Conservation (phyloP, 2,329 filamentous ascomycete species). For the Ophiostoma sp. region DNA sequence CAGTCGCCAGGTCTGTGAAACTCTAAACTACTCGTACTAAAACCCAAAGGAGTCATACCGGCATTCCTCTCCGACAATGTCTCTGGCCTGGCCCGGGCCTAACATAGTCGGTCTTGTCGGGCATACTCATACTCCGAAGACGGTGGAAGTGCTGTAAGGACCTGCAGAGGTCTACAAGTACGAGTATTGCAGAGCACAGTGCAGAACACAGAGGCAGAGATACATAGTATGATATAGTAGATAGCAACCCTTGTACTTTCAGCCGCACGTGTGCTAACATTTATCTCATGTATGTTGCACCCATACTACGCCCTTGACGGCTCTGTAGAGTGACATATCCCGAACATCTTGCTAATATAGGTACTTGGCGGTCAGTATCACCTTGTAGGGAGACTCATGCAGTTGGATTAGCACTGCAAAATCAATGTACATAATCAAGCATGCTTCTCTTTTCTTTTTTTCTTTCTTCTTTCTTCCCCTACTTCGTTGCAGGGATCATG, state of each 20-base stretch:
- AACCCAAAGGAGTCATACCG: too few species aligned
- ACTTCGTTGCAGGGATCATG: not conserved
- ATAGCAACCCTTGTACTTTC: not conserved
- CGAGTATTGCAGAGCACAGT: too few species aligned
- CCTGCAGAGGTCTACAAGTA: not conserved
- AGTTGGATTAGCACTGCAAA: not conserved
- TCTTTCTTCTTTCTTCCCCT: too few species aligned
- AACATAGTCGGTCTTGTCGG: not conserved
- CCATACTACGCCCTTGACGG: not conserved
- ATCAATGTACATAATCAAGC: not conserved
- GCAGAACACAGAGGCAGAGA: too few species aligned
- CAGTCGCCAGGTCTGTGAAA: not conserved
- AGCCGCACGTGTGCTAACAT: not conserved
- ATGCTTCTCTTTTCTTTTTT: not conserved
- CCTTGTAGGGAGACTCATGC: not conserved
- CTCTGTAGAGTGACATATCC: not conserved
- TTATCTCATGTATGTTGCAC: not conserved
- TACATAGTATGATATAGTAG: too few species aligned
- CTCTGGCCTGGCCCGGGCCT: not conserved
- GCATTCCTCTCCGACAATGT: not conserved
- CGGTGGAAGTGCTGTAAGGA: not conserved
- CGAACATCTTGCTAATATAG: not conserved
- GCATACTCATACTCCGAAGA: slow-evolving; percentile 3
- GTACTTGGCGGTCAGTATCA: not conserved
- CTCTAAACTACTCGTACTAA: too few species aligned